These are phyloP conservation scores for Macadamia tetraphylla DNA, from an alignment of 164 flowering plant species.

Conservation along the genomic window DNA sequence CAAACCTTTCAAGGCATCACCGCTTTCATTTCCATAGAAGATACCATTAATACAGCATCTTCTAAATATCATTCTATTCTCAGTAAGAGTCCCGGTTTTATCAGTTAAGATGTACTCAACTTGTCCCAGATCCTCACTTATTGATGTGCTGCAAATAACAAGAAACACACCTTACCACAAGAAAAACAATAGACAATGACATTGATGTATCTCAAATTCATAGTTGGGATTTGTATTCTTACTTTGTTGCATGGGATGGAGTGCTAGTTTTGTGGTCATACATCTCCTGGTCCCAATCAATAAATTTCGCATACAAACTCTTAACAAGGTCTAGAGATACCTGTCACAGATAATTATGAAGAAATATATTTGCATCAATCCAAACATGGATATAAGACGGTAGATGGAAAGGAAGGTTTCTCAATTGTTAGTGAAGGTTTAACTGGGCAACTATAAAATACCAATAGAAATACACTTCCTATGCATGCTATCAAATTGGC, in stretches of 20 bases:
- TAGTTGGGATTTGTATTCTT: constrained; percentile 21
- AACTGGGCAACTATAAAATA: no score
- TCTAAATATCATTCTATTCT: constrained; percentile 89
- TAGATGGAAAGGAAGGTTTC: no score
- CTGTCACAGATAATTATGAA: constrained; percentile 31
- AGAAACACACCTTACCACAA: constrained; percentile 20
- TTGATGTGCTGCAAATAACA: constrained; percentile 85
- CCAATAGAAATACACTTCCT: no score
- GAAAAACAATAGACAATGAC: constrained; percentile 7
- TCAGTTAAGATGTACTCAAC: constrained; percentile 98
- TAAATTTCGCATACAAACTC: constrained; percentile 94
- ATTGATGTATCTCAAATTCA: neutral
- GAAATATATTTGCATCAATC: neutral
- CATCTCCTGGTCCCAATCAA: constrained; percentile 96
- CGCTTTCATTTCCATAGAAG: constrained; percentile 84
- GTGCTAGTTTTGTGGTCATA: constrained; percentile 71
- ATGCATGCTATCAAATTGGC: no score
- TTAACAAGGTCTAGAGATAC: constrained; percentile 96
- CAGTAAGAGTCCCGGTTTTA: constrained; percentile 97
- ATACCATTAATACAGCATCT: constrained; percentile 83
- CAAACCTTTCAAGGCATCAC: constrained; percentile 91
- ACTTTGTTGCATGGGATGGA: constrained; percentile 90
- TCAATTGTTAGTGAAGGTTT: no score
- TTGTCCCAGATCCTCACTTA: constrained; percentile 98
- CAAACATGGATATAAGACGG: neutral